Evolutionary conservation across 306 rosid species (phyloP), one percentile per base, ranked within the genome.

Genomic region (Amphicarpaea edgeworthii): DNA sequence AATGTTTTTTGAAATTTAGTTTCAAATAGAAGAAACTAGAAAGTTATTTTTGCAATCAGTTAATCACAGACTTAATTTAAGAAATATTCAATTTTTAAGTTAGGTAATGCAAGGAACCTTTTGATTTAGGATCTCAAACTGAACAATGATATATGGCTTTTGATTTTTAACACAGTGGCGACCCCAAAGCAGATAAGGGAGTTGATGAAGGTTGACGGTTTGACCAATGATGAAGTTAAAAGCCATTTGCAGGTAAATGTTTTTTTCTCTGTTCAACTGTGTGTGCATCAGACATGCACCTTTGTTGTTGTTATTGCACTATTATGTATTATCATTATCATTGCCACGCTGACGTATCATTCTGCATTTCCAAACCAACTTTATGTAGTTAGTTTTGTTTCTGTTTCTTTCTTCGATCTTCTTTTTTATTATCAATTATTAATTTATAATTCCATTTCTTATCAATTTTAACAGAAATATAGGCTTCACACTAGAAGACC

Each of bases 191-290:
- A 96, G 81, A 96, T 96, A 32, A 93, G 99, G 79, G 99, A 96
- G 83, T 83, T 93, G 87, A 96, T 96, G 99, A 96, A 96, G 86
- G 97, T 96, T 77, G 99, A 96, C 55, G 99, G 99, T 86, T 96
- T 96, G 98, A 96, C 99, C 89, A 96, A 96, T 69, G 99, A 96
- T 87, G 99, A 96, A 87, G 99, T 96, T 73, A 96, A 96, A 96
- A 96, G 99, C 87, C 99, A 96, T 91, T 81, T 96, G 70, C 99
- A 96, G 98, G 98, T 96, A 70, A 42, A 42, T 10, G 32, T 28
- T 28, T 28, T 14, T 53, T 3, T 66, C n/a, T 67, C 51, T 71
- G 16, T 81, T 78, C 67, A 45, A 40, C 50, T 24, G 6, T 40
- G 23, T n/a, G 23, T 32, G 21, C 51, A 55, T 63, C 49, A 74